These are phyloP conservation scores for Annulohypoxylon nitens DNA, from an alignment of 495 filamentous ascomycete genomes.

Conservation along the genomic window DNA sequence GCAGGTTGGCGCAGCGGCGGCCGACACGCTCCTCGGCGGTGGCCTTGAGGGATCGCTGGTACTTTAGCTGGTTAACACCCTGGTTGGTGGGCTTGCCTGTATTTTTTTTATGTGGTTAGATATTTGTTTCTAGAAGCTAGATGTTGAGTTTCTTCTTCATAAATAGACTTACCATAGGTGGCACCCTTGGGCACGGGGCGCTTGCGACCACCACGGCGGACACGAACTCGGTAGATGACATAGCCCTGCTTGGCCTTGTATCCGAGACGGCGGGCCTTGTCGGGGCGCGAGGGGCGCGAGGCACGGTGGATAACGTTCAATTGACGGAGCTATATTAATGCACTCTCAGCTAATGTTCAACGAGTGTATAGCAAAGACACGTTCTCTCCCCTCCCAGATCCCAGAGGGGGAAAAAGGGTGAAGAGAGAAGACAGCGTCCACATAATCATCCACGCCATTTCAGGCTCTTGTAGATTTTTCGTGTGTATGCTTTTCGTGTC, in stretches of 20 bases:
- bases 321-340: slow-evolving; percentile 99
- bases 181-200: slow-evolving; percentile 95
- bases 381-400: slow-evolving; percentile 32
- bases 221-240: slow-evolving; percentile 99
- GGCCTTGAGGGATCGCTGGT: slow-evolving; percentile 96
- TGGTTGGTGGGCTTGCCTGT: slow-evolving; percentile 99
- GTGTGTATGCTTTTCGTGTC: slow-evolving; percentile 51
- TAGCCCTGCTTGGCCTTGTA: slow-evolving; percentile 99
- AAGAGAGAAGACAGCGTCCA: slow-evolving; percentile 52
- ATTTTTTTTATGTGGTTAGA: slow-evolving; percentile 44
- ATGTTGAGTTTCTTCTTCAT: no score
- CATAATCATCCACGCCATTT: slow-evolving; percentile 51
- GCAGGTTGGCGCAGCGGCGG: slow-evolving; percentile 96
- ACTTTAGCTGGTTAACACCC: slow-evolving; percentile 99
- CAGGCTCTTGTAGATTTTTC: slow-evolving; percentile 45
- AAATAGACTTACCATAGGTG: slow-evolving; percentile 90
- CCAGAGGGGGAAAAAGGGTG: slow-evolving; percentile 12
- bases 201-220: slow-evolving; percentile 98
- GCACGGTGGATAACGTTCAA: slow-evolving; percentile 99
- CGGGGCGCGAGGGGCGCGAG: slow-evolving; percentile 96
- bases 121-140: no score
- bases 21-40: slow-evolving; percentile 99
- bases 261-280: slow-evolving; percentile 99
- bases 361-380: slow-evolving; percentile 92
- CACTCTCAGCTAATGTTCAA: slow-evolving; percentile 99